Percentiles rank a stretch among this genome's conserved stretches.
These are phyloP conservation scores for Begonia masoniana DNA, from an alignment of 306 rosid genomes.

Conservation along the genomic window DNA sequence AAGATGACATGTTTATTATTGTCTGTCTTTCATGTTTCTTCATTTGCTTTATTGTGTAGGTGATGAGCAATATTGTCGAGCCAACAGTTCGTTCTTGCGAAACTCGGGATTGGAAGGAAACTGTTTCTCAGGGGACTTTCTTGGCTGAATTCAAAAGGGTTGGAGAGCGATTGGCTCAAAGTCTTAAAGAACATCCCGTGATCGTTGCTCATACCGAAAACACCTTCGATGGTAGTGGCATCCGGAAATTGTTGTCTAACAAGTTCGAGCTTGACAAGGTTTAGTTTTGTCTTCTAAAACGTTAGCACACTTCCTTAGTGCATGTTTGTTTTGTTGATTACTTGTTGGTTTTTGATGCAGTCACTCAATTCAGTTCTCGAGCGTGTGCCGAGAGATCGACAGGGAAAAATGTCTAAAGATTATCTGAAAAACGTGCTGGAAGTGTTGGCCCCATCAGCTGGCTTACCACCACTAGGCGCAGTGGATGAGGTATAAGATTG, in stretches of 20 bases:
- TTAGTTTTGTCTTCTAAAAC: not conserved
- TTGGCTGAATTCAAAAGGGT: constrained; percentile 65
- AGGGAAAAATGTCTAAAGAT: constrained; percentile 62
- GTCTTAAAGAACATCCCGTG: constrained; percentile 54
- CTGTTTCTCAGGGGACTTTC: constrained; percentile 53
- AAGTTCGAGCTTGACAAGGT: constrained; percentile 96
- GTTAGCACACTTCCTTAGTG: too few relatives aligned
- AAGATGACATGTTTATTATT: too few relatives aligned
- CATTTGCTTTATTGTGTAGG: too few relatives aligned
- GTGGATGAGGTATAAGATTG: constrained; percentile 42
- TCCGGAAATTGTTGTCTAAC: constrained; percentile 64
- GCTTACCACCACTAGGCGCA: constrained; percentile 81
- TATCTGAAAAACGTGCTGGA: constrained; percentile 51
- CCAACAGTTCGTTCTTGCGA: constrained; percentile 40
- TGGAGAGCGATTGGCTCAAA: constrained; percentile 32
- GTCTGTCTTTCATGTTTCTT: too few relatives aligned
- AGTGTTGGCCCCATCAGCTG: constrained; percentile 57
- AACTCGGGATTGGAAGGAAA: constrained; percentile 30
- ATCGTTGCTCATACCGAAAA: constrained; percentile 88
- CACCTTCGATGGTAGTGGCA: constrained; percentile 70
- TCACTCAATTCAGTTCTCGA: constrained; percentile 45
- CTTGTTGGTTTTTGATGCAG: constrained; percentile 24
- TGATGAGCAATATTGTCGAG: constrained; percentile 43
- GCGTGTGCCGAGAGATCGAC: constrained; percentile 52
- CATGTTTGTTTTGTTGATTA: too few relatives aligned